Percentiles rank a stretch among this genome's conserved stretches.
Conservation (phyloP, 1,139 yeast species). For the Lodderomyces beijingensis region DNA sequence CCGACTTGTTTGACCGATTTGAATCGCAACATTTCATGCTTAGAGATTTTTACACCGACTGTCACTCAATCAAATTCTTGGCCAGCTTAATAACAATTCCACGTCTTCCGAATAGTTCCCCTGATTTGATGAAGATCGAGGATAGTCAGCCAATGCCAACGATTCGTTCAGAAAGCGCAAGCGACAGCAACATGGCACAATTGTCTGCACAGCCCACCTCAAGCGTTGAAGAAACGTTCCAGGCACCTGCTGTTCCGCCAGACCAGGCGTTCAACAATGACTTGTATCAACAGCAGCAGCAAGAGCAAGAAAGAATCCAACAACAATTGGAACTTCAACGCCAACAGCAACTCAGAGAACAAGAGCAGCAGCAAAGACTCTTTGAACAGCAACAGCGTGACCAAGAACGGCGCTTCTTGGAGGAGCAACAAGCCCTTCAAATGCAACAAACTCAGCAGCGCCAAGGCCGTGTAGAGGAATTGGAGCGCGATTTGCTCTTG, state of each 20-base stretch:
- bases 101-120: constrained; percentile 60
- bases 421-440: constrained; percentile 59
- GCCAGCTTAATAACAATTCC: constrained; percentile 86
- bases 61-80: constrained; percentile 79
- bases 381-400: constrained; percentile 73
- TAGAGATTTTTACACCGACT: constrained; percentile 85
- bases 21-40: constrained; percentile 76
- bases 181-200: constrained; percentile 18
- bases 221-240: constrained; percentile 20
- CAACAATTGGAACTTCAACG: constrained; percentile 48
- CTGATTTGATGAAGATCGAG: constrained; percentile 59
- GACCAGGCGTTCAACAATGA: constrained; percentile 44
- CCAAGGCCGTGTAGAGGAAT: constrained; percentile 74
- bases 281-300: constrained; percentile 42
- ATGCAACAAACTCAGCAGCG: constrained; percentile 77
- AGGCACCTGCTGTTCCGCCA: constrained; percentile 36
- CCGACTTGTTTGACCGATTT: constrained; percentile 69
- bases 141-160: constrained; percentile 34
- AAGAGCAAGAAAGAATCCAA: constrained; percentile 70
- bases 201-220: constrained; percentile 36
- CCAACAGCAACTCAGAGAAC: constrained; percentile 46
- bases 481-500: constrained; percentile 75
- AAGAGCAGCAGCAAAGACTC: constrained; percentile 54
- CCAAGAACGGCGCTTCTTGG: constrained; percentile 44
- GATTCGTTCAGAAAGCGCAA: constrained; percentile 21